Percentiles rank a stretch among this genome's conserved stretches.
These are phyloP conservation scores for Pochonia chlamydosporia DNA, from an alignment of 2,329 filamentous ascomycete species.

Conservation along the genomic window DNA sequence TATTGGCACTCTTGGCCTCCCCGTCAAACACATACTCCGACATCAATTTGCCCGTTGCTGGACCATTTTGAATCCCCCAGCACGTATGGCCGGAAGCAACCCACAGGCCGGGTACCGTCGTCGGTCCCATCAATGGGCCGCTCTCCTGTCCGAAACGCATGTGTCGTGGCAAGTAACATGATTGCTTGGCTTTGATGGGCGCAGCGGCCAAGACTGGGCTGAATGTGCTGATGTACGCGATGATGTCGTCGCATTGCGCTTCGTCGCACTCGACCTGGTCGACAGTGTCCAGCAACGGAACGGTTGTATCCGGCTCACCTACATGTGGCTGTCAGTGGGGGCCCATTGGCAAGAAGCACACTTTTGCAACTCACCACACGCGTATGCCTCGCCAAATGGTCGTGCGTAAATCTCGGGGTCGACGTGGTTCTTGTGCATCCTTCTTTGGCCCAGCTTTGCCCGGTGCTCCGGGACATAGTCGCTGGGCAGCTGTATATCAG, in stretches of 20 bases:
- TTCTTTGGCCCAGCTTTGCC: conserved; percentile 40
- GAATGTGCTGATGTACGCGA: conserved; percentile 68
- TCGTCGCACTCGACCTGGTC: conserved; percentile 73
- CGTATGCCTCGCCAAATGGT: conserved; percentile 84
- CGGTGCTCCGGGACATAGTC: conserved; percentile 53
- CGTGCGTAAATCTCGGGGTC: conserved; percentile 92
- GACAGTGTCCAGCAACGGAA: conserved; percentile 70
- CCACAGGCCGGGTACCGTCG: conserved; percentile 66
- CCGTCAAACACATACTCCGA: conserved; percentile 76
- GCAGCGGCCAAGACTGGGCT: conserved; percentile 61
- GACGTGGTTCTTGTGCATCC: conserved; percentile 55
- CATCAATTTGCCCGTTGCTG: conserved; percentile 77
- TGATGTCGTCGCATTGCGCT: conserved; percentile 74
- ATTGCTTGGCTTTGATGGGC: conserved; percentile 69
- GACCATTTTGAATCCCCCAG: conserved; percentile 97
- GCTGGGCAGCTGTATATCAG: conserved; percentile 68
- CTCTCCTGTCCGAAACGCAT: conserved; percentile 52
- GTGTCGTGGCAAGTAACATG: conserved; percentile 87
- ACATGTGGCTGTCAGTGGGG: background rate
- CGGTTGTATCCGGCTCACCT: conserved; percentile 70
- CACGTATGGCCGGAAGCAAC: conserved; percentile 90
- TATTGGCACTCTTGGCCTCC: conserved; percentile 58
- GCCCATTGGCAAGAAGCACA: conserved; percentile 2
- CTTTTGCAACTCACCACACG: conserved; percentile 57
- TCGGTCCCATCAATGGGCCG: conserved; percentile 72